Conservation (phyloP, 2,329 filamentous ascomycete species). For the Apiospora kogelbergensis region DNA sequence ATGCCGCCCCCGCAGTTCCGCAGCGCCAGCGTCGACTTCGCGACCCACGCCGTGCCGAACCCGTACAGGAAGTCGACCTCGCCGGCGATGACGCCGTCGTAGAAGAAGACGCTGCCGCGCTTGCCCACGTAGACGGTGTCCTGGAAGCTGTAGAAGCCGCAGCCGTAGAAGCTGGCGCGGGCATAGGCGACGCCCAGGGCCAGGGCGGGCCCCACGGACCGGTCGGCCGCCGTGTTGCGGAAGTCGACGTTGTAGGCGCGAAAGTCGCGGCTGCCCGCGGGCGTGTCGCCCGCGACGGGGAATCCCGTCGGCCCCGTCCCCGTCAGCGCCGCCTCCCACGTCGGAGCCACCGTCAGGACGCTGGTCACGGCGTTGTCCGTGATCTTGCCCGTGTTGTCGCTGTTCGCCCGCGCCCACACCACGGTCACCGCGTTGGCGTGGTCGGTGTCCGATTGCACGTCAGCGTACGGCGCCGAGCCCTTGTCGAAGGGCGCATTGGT, state of each 20-base stretch:
- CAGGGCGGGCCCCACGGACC: constrained; percentile 54
- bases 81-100: constrained; percentile 59
- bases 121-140: constrained; percentile 69
- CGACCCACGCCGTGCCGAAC: constrained; percentile 64
- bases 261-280: constrained; percentile 64
- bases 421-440: constrained; percentile 56
- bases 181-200: constrained; percentile 62
- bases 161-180: constrained; percentile 67
- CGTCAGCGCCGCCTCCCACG: constrained; percentile 60
- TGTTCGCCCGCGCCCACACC: constrained; percentile 57
- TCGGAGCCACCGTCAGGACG: constrained; percentile 63
- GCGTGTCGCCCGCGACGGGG: constrained; percentile 58
- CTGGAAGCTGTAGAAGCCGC: constrained; percentile 66
- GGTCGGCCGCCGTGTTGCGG: constrained; percentile 55
- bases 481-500: constrained; percentile 29
- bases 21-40: constrained; percentile 52
- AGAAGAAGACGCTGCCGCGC: constrained; percentile 65
- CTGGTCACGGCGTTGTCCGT: constrained; percentile 64
- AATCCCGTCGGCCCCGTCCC: constrained; percentile 63
- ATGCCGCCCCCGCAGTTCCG: constrained; percentile 65
- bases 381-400: constrained; percentile 36
- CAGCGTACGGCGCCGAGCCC: constrained; percentile 38
- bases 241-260: constrained; percentile 68
- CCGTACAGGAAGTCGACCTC: constrained; percentile 70
- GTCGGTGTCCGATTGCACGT: constrained; percentile 33